Base-by-base conservation (phyloP, 192 early-diverging fungal species). In the Entophlyctis helioformis region DNA sequence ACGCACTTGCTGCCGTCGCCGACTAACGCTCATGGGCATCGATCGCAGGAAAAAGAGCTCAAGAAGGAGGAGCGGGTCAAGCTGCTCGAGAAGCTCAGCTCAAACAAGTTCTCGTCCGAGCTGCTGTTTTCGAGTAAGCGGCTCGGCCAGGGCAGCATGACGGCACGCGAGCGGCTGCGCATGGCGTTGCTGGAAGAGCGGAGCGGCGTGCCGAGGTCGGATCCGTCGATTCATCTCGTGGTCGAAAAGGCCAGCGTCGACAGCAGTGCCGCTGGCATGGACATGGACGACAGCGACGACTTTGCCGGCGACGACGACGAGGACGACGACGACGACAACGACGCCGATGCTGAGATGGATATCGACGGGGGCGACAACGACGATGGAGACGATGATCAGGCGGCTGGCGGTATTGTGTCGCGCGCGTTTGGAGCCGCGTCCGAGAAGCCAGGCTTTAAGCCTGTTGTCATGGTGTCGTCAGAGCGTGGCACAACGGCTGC, bases 21-120 rank as follows among this genome's bases (percentile, higher is more conserved):
- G 11, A n/a, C 38, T 15, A 27, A 35, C 10, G 12, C 28, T 2
- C 10, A 48, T 13, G 23, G 16, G 38, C 25, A 36, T 8, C 2
- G 9, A 4, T 18, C 3, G 32, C 23, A 61, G 51, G 62, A 64
- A 27, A 67, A 68, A 42, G 66, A 74, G 44, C 46, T 73, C 21
- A 78, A 78, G 49, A 78, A 78, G 57, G 72, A 78, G 41, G 69
- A 71, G 32, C 51, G 69, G 13, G 53, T 57, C 0, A 57, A 57
- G 27, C 45, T 76, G 15, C 43, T 72, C 41, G 50, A 74, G 38
- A 78, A 70, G 43, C 54, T 76, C 34, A 53, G 58, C 49, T 47
- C 60, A 41, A 33, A 44, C 46, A 54, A 36, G 26, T 65, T 72
- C 43, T 49, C 26, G 33, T 61, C 51, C 19, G 60, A 53, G 10